A percentile compares a stretch with the other conserved stretches of the same genome.
Evolutionary conservation across 176 grass and related monocot species (phyloP).

Genomic region (Cymbopogon citratus): DNA sequence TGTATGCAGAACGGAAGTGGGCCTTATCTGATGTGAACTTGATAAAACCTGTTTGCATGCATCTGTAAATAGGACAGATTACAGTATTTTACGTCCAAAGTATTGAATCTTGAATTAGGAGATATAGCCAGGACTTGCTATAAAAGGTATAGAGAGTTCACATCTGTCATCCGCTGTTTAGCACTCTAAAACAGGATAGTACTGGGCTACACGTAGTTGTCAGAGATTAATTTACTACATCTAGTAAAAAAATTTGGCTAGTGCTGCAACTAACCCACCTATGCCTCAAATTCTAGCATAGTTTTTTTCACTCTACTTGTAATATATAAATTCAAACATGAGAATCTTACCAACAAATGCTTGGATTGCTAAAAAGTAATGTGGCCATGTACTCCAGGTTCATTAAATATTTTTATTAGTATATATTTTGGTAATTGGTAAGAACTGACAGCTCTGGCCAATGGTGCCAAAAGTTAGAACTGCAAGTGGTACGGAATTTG

Average conservation of each 20-base stretch:
- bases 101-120: background rate
- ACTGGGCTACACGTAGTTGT: background rate
- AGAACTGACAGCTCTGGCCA: background rate
- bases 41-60: background rate
- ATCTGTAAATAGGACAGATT: background rate
- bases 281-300: background rate
- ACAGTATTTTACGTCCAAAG: background rate
- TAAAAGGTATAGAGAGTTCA: background rate
- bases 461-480: constrained; percentile 1
- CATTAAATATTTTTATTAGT: background rate
- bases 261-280: background rate
- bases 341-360: background rate
- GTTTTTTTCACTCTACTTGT: background rate
- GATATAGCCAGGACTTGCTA: background rate
- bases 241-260: constrained; percentile 5
- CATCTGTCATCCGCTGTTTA: background rate
- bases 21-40: background rate
- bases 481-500: constrained; percentile 9
- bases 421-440: background rate
- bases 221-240: background rate
- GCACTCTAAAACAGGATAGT: constrained; percentile 4
- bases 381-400: background rate
- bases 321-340: background rate
- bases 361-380: background rate
- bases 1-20: background rate